Conservation (phyloP, 352 stramenopile species). For the Phytopythium helicoides region DNA sequence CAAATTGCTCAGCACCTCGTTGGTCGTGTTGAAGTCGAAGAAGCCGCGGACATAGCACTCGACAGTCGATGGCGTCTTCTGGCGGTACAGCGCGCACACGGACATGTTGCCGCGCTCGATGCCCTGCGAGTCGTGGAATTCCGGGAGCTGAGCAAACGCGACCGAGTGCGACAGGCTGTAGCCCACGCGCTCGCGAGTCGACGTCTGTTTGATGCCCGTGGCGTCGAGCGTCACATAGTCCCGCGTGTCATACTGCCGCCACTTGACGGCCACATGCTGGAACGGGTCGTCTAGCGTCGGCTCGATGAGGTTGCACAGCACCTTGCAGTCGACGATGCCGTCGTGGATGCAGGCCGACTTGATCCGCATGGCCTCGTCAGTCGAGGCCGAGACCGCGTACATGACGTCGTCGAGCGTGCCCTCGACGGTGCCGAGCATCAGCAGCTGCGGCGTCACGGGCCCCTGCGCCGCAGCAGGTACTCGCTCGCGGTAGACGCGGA, state of each 20-base stretch:
- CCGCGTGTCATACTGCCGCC: constrained; percentile 24
- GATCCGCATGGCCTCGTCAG: constrained; percentile 43
- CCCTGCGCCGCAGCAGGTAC: constrained; percentile 9
- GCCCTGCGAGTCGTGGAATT: constrained; percentile 7
- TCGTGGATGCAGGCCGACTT: constrained; percentile 49
- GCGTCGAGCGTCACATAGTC: constrained; percentile 32
- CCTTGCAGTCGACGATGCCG: constrained; percentile 40
- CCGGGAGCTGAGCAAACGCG: constrained; percentile 4
- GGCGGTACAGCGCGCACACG: constrained; percentile 11
- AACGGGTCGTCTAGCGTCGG: constrained; percentile 58
- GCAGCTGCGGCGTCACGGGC: constrained; percentile 32
- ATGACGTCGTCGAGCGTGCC: constrained; percentile 48
- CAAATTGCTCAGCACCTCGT: constrained; percentile 19
- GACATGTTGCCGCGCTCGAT: constrained; percentile 15
- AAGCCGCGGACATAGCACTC: constrained; percentile 29
- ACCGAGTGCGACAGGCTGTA: constrained; percentile 22
- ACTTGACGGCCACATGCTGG: constrained; percentile 34
- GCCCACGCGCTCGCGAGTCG: constrained; percentile 16
- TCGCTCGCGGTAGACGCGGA: constrained; percentile 39
- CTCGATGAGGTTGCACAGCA: constrained; percentile 42
- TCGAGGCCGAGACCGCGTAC: constrained; percentile 37
- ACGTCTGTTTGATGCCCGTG: constrained; percentile 21
- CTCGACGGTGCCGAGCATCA: constrained; percentile 35
- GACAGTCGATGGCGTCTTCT: constrained; percentile 9
- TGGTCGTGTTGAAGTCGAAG: constrained; percentile 26